Conservation (phyloP, 2,329 filamentous ascomycete species). For the Pezicula neosporulosa region DNA sequence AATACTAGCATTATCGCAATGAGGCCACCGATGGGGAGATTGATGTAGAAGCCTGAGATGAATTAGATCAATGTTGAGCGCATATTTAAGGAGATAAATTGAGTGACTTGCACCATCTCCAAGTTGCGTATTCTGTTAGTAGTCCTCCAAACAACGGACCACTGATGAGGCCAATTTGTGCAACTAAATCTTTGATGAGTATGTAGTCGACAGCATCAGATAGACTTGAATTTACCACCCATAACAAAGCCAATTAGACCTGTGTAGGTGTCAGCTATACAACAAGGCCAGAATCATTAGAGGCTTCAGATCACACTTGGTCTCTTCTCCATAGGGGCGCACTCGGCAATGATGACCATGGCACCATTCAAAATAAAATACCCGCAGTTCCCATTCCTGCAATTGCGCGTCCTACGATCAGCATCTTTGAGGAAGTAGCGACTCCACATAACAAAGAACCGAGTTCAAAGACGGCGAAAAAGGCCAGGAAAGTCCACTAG, state of each 20-base stretch:
- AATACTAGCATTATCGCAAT: constrained; percentile 29
- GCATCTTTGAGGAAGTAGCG: constrained; percentile 43
- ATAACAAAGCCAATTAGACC: background rate
- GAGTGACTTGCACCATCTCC: constrained; percentile 29
- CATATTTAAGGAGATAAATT: background rate
- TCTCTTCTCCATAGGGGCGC: constrained; percentile 8
- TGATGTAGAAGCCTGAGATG: constrained; percentile 29
- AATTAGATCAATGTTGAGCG: no score
- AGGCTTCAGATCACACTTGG: no score
- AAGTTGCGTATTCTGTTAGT: constrained; percentile 28
- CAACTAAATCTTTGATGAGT: background rate
- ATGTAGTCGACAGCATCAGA: no score
- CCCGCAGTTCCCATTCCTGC: constrained; percentile 49
- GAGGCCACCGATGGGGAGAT: constrained; percentile 34
- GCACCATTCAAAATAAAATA: no score
- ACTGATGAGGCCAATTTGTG: constrained; percentile 10
- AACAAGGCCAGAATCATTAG: background rate
- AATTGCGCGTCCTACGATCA: constrained; percentile 51
- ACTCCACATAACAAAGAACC: constrained; percentile 50
- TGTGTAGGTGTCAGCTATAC: background rate
- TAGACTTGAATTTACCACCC: background rate
- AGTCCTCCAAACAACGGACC: constrained; percentile 27
- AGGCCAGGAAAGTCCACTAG: constrained; percentile 9
- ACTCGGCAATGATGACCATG: constrained; percentile 44
- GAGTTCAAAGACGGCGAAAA: constrained; percentile 48